These are phyloP conservation scores for Capsicum baccatum DNA, from an alignment of 257 asterid species.

Conservation along the genomic window DNA sequence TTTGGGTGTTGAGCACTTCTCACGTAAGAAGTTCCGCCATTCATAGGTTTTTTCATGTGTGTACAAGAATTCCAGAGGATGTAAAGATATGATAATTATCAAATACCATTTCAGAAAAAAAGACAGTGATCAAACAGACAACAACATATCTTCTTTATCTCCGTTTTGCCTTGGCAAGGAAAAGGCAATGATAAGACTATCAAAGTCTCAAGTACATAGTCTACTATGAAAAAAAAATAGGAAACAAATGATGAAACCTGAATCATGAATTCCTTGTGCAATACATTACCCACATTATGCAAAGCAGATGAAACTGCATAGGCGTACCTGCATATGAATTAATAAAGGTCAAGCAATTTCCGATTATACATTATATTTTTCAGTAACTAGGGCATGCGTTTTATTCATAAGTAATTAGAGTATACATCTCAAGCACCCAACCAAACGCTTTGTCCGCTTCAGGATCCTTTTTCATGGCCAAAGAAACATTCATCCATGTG, in stretches of 20 bases:
- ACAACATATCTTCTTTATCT: background rate
- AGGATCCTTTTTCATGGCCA: conserved; percentile 95
- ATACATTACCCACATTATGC: conserved; percentile 78
- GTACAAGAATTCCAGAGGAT: background rate
- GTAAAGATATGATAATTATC: conserved; percentile 1
- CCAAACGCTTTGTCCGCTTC: conserved; percentile 94
- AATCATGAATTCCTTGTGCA: conserved; percentile 94
- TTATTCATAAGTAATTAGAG: background rate
- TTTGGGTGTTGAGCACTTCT: background rate
- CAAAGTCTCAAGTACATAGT: too few relatives aligned
- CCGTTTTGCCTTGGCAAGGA: background rate
- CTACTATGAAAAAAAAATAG: background rate
- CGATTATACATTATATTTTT: background rate
- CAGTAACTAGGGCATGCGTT: background rate
- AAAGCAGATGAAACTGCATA: conserved; percentile 91
- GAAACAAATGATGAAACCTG: conserved; percentile 55
- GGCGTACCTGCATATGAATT: conserved; percentile 69
- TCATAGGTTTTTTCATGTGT: background rate
- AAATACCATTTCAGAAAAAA: background rate
- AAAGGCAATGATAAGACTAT: background rate
- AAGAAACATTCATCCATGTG: conserved; percentile 96
- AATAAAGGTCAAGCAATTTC: background rate
- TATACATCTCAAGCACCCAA: conserved; percentile 96
- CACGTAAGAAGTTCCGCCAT: background rate
- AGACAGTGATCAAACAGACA: background rate